Evolutionary conservation across 202 grass and related monocot genomes (phyloP), one percentile per base, ranked within the genome.

Genomic region (Carex arenaria): DNA sequence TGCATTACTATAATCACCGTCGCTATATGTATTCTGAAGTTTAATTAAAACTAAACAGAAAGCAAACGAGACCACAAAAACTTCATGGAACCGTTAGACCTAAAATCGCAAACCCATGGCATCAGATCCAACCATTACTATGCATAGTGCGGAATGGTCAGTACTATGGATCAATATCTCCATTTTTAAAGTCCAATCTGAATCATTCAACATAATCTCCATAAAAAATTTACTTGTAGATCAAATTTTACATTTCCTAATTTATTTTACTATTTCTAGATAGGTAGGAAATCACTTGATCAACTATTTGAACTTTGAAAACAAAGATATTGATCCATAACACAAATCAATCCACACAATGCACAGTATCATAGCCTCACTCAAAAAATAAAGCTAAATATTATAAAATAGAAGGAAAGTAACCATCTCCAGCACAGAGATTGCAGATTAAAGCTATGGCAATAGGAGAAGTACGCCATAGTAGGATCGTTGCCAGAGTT

Each of bases 371-470:
- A 40, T 40, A 40, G 38, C 38, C 38, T 40, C 38, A 40, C 38
- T 40, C 38, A 40, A 40, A 40, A 32, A 15, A 57, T 7, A 67
- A 64, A 64, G 4, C 19, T 23, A 10, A 26, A 13, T 72, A 23
- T 17, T n/a, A 75, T 31, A 66, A 11, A 13, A 81, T 38, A 70
- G 20, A 80, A 30, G 43, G 65, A 64, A 51, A 38, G 65, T 4
- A 93, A 98, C 93, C 95, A 63, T 98, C 95, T 52, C 92, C 95
- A 84, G 93, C 95, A 85, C 95, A 98, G 74, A 98, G 83, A 82
- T 98, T 98, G 89, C 93, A 98, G 78, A 98, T 54, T 87, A 89
- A 81, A 83, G 95, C 91, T 86, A 98, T 92, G 63, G 91, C 87
- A 64, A 98, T 78, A 13, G 95, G 95, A 76, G 90, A 95, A 22